phyloP scores from a whole-genome alignment of 2,329 filamentous ascomycete species.

The Penicillium sp. region DNA sequence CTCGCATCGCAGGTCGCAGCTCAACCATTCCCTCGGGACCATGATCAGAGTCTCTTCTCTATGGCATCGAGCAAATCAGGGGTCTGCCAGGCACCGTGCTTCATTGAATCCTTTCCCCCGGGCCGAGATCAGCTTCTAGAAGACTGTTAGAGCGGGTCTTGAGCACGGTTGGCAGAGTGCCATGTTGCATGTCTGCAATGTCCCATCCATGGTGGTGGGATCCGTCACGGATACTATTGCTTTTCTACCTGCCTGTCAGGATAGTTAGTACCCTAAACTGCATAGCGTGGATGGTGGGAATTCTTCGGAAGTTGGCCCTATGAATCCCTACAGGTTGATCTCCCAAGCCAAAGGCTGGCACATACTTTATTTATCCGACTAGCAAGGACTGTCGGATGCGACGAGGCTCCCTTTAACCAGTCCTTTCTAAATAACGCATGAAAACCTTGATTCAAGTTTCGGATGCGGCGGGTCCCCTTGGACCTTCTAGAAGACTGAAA shows the following conservation, averaged over 20 bases:
- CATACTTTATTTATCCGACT: constrained; percentile 2
- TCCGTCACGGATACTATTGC: not conserved
- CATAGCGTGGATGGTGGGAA: not conserved
- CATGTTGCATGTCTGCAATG: not conserved
- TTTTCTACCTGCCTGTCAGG: constrained; percentile 2
- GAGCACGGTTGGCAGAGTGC: not conserved
- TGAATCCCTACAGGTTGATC: not conserved
- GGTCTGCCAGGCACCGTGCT: not conserved
- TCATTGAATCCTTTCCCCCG: not conserved
- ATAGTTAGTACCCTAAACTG: constrained; percentile 7
- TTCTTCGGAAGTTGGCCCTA: constrained; percentile 5
- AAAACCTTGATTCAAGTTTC: constrained; percentile 9
- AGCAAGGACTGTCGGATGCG: not conserved
- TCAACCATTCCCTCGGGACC: not conserved
- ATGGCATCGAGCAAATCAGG: constrained; percentile 1
- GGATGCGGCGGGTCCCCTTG: not conserved
- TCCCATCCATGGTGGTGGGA: not conserved
- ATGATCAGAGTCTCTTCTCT: not conserved
- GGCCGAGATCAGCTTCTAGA: not conserved
- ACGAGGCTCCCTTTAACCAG: not conserved
- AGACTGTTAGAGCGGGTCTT: constrained; percentile 3
- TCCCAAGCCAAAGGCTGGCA: not conserved
- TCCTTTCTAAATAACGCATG: not conserved
- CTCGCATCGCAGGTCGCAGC: constrained; percentile 5
- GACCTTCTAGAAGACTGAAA: constrained; percentile 7